Evolutionary conservation across 176 grass and related monocot species (phyloP).

Genomic region (Pontederia crassipes): DNA sequence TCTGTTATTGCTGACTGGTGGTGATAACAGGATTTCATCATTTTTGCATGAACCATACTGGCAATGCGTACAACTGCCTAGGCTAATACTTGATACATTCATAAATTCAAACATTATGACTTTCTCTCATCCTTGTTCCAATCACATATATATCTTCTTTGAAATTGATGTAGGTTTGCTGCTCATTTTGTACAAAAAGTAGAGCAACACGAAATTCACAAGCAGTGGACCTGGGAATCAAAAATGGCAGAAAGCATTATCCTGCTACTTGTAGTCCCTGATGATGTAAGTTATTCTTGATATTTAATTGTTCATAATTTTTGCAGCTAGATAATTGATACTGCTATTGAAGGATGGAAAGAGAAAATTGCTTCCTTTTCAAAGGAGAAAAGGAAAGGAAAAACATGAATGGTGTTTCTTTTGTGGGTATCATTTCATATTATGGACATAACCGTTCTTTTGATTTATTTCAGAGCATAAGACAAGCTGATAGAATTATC

Average conservation of each 20-base stretch:
- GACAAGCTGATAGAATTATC: slow-evolving; percentile 76
- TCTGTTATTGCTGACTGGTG: too few relatives aligned
- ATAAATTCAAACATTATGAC: too few relatives aligned
- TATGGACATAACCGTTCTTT: slow-evolving; percentile 6
- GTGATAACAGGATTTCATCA: too few relatives aligned
- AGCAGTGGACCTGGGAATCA: slow-evolving; percentile 84
- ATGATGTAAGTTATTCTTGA: slow-evolving; percentile 46
- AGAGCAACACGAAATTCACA: slow-evolving; percentile 62
- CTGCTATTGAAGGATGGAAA: not conserved
- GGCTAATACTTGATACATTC: too few relatives aligned
- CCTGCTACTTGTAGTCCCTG: slow-evolving; percentile 62
- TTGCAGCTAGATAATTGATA: not conserved
- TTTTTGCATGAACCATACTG: too few relatives aligned
- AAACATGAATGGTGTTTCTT: too few relatives aligned
- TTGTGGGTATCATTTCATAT: not conserved
- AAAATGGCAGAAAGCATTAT: slow-evolving; percentile 93
- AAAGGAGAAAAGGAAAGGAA: too few relatives aligned
- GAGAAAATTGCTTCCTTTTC: not conserved
- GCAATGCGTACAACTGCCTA: too few relatives aligned
- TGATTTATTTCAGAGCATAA: slow-evolving; percentile 47
- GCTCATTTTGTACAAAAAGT: slow-evolving; percentile 70
- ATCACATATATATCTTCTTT: not conserved
- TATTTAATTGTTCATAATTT: not conserved
- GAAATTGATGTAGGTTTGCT: slow-evolving; percentile 42
- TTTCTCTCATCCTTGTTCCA: too few relatives aligned